Evolutionary conservation across 2,329 filamentous ascomycete species (phyloP).

Genomic region (Talaromyces funiculosus): DNA sequence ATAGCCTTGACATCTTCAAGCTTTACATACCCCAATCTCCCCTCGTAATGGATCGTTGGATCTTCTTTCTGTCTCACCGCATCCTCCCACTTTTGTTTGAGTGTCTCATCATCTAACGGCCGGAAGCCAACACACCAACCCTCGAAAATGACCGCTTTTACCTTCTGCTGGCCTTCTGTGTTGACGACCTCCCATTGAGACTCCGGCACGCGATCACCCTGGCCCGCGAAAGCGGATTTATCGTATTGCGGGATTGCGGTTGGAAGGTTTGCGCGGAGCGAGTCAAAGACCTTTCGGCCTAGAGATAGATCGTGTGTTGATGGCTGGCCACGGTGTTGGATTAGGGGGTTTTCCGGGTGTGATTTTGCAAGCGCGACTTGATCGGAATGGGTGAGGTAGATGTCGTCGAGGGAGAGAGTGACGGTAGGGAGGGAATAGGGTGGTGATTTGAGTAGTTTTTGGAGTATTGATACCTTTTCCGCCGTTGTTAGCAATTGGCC

Average conservation of each 20-base stretch:
- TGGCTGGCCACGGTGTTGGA: conserved; percentile 78
- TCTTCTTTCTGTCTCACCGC: conserved; percentile 45
- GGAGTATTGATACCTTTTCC: conserved; percentile 56
- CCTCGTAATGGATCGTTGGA: conserved; percentile 39
- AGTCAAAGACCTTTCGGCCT: conserved; percentile 56
- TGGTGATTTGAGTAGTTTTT: conserved; percentile 52
- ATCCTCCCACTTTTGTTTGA: conserved; percentile 50
- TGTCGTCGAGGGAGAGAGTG: conserved; percentile 80
- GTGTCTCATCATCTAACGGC: conserved; percentile 50
- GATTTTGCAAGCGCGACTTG: conserved; percentile 60
- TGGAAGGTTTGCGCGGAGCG: conserved; percentile 47
- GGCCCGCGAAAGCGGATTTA: conserved; percentile 70
- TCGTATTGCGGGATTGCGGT: conserved; percentile 71
- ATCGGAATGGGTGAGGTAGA: conserved; percentile 70
- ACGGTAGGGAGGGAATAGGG: conserved; percentile 59
- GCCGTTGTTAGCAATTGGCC: not conserved
- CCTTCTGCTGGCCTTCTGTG: conserved; percentile 25
- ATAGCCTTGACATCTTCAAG: conserved; percentile 53
- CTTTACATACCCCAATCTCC: conserved; percentile 50
- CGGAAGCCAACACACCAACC: conserved; percentile 89
- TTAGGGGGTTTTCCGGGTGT: conserved; percentile 65
- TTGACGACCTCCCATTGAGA: conserved; percentile 56
- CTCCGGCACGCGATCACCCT: conserved; percentile 66
- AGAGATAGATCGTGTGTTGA: conserved; percentile 74
- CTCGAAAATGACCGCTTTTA: conserved; percentile 71